A percentile compares a stretch with the other conserved stretches of the same genome.
phyloP scores from a whole-genome alignment of 257 asterid species.

The Plectranthus barbatus region DNA sequence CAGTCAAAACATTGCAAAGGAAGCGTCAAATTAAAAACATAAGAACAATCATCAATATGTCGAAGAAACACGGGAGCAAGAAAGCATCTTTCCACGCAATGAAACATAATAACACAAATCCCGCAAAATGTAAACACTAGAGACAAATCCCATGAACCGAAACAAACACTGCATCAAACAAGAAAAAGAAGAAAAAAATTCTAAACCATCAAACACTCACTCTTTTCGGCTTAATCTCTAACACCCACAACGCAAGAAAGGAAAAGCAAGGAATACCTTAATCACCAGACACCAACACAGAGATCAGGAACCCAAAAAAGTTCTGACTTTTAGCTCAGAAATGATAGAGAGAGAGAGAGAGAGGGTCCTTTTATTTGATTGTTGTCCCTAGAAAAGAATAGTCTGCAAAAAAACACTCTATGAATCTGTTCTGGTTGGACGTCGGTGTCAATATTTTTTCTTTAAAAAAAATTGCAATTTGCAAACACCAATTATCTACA shows the following conservation, averaged over 20 bases:
- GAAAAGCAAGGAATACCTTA: neutral
- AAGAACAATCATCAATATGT: neutral
- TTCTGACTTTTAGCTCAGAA: constrained; percentile 15
- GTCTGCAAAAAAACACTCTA: constrained; percentile 33
- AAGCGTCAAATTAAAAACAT: neutral
- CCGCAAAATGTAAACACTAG: constrained; percentile 4
- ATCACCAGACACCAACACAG: neutral
- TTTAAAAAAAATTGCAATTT: no score
- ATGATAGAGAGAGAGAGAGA: constrained; percentile 11
- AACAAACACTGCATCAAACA: neutral
- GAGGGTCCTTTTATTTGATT: constrained; percentile 25
- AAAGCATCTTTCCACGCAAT: neutral
- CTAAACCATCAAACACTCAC: constrained; percentile 19
- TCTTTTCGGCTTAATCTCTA: constrained; percentile 26
- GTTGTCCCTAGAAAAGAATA: constrained; percentile 39
- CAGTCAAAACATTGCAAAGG: neutral
- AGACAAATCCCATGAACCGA: constrained; percentile 5
- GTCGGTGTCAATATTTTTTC: constrained; percentile 57
- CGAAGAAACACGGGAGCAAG: neutral
- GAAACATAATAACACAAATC: constrained; percentile 9
- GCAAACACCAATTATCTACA: constrained; percentile 8
- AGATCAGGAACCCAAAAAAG: constrained; percentile 9
- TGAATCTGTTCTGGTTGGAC: constrained; percentile 64
- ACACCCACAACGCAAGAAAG: neutral
- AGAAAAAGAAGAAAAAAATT: constrained; percentile 11